Evolutionary conservation across 805 yeast genomes (phyloP).

Genomic region (Spathaspora girioi): DNA sequence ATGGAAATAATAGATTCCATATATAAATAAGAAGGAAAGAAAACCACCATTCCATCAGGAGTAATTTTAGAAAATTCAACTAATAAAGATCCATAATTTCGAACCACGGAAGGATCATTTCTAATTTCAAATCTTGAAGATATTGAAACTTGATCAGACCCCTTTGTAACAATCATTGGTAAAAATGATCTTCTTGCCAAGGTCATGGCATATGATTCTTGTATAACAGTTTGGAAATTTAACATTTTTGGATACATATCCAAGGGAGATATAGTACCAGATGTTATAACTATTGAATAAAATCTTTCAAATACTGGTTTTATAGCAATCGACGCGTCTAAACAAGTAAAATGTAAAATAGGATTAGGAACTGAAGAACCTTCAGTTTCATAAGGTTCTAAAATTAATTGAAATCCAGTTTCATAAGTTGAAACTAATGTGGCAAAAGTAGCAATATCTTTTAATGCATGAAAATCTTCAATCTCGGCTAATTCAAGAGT

Average conservation of each 20-base stretch:
- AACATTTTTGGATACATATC: conserved; percentile 99
- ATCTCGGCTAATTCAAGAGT: conserved; percentile 84
- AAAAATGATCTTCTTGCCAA: conserved; percentile 86
- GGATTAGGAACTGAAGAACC: conserved; percentile 96
- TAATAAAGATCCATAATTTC: conserved; percentile 90
- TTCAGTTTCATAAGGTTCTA: conserved; percentile 95
- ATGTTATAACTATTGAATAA: conserved; percentile 88
- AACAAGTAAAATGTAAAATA: conserved; percentile 84
- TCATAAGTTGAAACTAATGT: conserved; percentile 95
- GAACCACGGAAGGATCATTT: conserved; percentile 95
- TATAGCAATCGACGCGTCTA: conserved; percentile 97
- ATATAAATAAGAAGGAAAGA: conserved; percentile 93
- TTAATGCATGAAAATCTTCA: conserved; percentile 88
- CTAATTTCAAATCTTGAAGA: conserved; percentile 95
- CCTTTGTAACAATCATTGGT: conserved; percentile 95
- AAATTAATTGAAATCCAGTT: conserved; percentile 81
- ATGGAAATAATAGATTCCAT: conserved; percentile 97
- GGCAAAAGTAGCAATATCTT: conserved; percentile 96
- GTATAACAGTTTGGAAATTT: conserved; percentile 88
- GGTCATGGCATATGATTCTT: conserved; percentile 95
- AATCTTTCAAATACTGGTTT: conserved; percentile 95
- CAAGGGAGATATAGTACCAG: conserved; percentile 96
- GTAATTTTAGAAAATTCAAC: conserved; percentile 93
- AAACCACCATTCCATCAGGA: conserved; percentile 97
- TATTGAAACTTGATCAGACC: conserved; percentile 96